Base-by-base conservation (phyloP, 108 stramenopile species). In the Nitzschia palea region DNA sequence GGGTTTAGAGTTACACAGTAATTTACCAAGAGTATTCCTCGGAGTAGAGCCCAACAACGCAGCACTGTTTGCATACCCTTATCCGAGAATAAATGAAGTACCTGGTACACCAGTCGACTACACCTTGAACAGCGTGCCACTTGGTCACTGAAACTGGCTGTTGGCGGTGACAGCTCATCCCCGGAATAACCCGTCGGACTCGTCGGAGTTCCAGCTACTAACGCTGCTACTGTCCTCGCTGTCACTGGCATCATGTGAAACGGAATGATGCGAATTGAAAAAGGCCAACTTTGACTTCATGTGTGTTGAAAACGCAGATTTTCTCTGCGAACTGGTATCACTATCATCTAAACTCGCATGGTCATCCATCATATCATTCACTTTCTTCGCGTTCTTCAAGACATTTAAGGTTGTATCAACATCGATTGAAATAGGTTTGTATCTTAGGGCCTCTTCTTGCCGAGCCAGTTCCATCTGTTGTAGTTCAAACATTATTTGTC, bases 131-230 rank as follows among this genome's bases (percentile, higher is more conserved):
- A n/a, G n/a, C n/a, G n/a, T n/a, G n/a, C n/a, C n/a, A n/a, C n/a
- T n/a, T n/a, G n/a, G n/a, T n/a, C n/a, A n/a, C n/a, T n/a, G n/a
- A n/a, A n/a, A n/a, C n/a, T 40, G 37, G 14, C 37, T 14, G 14
- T 40, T 14, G 14, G 37, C 37, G 8, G 37, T 40, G 14, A 40
- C 14, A 40, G 14, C 37, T 56, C 20, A 56, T n/a, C 55, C 55
- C 33, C 55, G 55, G 20, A 56, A 56, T n/a, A 56, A 35, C 30
- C 55, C 55, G 20, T 56, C 55, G 37, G 37, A 40, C 14, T 8
- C 37, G 33, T 56, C 55, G 1, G 55, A 56, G 15, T 56, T 32
- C 55, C 55, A 56, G 4, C 55, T 56, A 32, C 55, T 56, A 1
- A 56, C 55, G 33, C 55, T 56, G 33, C 55, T 56, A 22, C 26